Conservation (phyloP, 371 early-diverging fungal species). For the Mortierella sp. region DNA sequence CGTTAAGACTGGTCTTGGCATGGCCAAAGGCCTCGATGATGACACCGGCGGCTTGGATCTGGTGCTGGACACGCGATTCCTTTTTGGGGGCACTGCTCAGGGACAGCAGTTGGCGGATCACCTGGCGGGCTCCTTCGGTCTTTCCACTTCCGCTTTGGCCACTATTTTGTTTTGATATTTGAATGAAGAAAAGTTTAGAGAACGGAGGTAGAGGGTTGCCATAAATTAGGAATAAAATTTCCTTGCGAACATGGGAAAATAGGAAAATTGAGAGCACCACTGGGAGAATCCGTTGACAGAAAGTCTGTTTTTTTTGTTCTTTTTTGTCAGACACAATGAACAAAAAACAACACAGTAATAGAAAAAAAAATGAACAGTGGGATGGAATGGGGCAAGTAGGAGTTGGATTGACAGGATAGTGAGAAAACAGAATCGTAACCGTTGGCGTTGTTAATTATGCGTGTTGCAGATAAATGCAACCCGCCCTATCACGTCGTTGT, state of each 20-base stretch:
- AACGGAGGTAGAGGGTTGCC: too few relatives aligned
- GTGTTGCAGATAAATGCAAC: not conserved
- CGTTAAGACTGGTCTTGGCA: conserved; percentile 78
- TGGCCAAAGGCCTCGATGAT: conserved; percentile 90
- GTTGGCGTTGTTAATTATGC: too few relatives aligned
- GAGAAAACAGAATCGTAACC: too few relatives aligned
- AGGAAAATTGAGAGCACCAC: conserved; percentile 4
- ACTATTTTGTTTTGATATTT: conserved; percentile 57
- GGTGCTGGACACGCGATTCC: conserved; percentile 82
- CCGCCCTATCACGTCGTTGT: not conserved
- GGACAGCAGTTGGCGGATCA: conserved; percentile 70
- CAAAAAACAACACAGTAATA: not conserved
- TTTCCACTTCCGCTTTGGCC: conserved; percentile 95
- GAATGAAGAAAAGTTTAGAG: not conserved
- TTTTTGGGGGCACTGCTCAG: conserved; percentile 74
- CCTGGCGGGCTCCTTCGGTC: conserved; percentile 76
- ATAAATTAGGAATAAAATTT: too few relatives aligned
- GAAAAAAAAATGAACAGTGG: too few relatives aligned
- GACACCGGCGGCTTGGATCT: conserved; percentile 75
- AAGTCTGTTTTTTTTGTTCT: not conserved
- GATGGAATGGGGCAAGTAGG: too few relatives aligned
- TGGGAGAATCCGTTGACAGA: not conserved
- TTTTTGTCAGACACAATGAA: not conserved
- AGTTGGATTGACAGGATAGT: too few relatives aligned
- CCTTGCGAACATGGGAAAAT: conserved; percentile 1